Conservation (phyloP, 768 basidiomycete genomes). For the Trametes meyenii region DNA sequence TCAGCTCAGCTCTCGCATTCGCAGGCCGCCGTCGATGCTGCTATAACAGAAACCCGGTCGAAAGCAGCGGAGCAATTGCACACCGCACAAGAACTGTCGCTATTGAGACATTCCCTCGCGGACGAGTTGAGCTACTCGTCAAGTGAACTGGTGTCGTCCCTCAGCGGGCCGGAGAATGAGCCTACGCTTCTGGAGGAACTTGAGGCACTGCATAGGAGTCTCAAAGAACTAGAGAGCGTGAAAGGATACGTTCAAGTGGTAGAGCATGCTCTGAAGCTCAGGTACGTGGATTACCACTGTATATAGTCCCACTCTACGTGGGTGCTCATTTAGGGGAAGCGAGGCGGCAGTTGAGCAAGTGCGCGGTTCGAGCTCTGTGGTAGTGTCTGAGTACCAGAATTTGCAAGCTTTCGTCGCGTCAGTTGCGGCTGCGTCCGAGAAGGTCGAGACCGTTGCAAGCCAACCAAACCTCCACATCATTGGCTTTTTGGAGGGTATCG, state of each 20-base stretch:
- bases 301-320: background rate
- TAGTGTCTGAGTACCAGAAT: conserved; percentile 54
- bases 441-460: conserved; percentile 47
- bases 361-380: conserved; percentile 38
- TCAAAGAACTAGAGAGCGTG: conserved; percentile 78
- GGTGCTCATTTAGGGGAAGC: conserved; percentile 37
- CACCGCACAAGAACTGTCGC: conserved; percentile 72
- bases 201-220: conserved; percentile 72
- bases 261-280: conserved; percentile 67
- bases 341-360: conserved; percentile 62
- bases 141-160: conserved; percentile 61
- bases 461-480: conserved; percentile 62
- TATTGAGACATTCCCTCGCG: conserved; percentile 73
- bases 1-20: conserved; percentile 64
- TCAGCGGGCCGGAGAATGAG: conserved; percentile 48
- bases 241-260: conserved; percentile 77
- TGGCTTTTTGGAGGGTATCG: conserved; percentile 60
- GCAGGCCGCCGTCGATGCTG: conserved; percentile 45
- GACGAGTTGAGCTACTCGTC: conserved; percentile 77
- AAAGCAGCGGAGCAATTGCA: conserved; percentile 53
- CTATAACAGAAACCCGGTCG: conserved; percentile 52
- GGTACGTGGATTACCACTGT: conserved; percentile 47
- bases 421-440: conserved; percentile 47
- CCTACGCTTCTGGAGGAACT: conserved; percentile 81
- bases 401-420: conserved; percentile 63